Conservation (phyloP, 495 filamentous ascomycete species). For the Rhypophila decipiens region DNA sequence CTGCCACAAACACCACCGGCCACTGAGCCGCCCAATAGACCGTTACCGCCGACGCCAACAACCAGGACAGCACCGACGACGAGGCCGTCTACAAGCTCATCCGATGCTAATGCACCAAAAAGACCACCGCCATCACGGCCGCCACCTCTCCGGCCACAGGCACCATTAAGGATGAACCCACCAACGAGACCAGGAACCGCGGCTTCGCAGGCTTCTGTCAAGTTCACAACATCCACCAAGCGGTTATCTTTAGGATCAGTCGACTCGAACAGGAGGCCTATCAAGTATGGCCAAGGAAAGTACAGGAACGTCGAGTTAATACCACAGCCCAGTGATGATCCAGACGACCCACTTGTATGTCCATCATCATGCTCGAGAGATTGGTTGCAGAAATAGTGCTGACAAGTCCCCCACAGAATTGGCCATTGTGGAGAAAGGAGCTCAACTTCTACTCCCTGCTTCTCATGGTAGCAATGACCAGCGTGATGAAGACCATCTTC, state of each 20-base stretch:
- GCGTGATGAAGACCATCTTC: slow-evolving; percentile 45
- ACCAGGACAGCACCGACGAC: slow-evolving; percentile 9
- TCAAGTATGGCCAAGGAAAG: slow-evolving; percentile 43
- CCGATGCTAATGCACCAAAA: slow-evolving; percentile 6
- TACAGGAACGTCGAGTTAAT: slow-evolving; percentile 37
- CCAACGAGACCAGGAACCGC: slow-evolving; percentile 24
- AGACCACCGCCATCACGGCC: slow-evolving; percentile 15
- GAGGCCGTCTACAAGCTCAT: slow-evolving; percentile 6
- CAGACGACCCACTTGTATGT: slow-evolving; percentile 43
- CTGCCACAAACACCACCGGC: slow-evolving; percentile 4
- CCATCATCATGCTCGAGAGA: too few species aligned
- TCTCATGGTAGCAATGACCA: slow-evolving; percentile 32
- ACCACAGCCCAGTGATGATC: slow-evolving; percentile 43
- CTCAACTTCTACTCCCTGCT: slow-evolving; percentile 37
- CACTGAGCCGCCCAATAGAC: slow-evolving; percentile 22
- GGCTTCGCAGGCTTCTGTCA: slow-evolving; percentile 11
- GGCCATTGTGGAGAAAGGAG: slow-evolving; percentile 44
- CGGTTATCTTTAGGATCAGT: slow-evolving; percentile 30
- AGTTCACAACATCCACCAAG: slow-evolving; percentile 26
- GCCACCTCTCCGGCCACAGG: slow-evolving; percentile 14
- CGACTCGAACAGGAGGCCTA: slow-evolving; percentile 25
- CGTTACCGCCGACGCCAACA: slow-evolving; percentile 20
- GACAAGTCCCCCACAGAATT: slow-evolving; percentile 32
- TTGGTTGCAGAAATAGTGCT: neutral
- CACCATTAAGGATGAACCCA: slow-evolving; percentile 20